Evolutionary conservation across 2,329 filamentous ascomycete species (phyloP), one percentile per base, ranked within the genome.

Genomic region (Fusarium sp.): DNA sequence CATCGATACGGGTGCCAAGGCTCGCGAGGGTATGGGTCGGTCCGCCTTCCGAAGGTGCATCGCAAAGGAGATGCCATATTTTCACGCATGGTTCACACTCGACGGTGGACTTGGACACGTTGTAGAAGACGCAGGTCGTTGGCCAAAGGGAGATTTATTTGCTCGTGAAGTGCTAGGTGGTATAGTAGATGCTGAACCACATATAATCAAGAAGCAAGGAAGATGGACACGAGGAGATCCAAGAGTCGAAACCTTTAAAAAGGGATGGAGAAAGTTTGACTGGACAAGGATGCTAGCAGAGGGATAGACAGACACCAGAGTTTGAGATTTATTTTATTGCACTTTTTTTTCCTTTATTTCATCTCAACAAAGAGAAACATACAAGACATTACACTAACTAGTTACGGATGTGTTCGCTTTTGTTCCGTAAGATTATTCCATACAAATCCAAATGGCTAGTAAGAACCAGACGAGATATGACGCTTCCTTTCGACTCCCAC

Each of bases 61-160:
- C 69, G 94, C 94, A 14, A 98, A 97, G 84, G 96, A 99, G 85
- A 96, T 97, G 93, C 96, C 97, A 0, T 99, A 99, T 81, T 99
- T 99, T 79, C 96, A 99, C 81, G 96, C 92, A 22, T 99, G 96
- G 95, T 98, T 98, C 80, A 90, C 91, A 61, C 85, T 99, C 1
- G 95, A 99, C 79, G 96, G 96, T 3, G 96, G 96, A 0, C 83
- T 99, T 73, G 96, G 94, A 0, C 96, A 99, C 81, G 87, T 99
- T 10, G 93, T 99, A 0, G 96, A 99, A 83, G 94, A 99, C 76
- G 86, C 91, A 31, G 88, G 91, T 57, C 87, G 91, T 59, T 99
- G 96, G 96, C 97, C 97, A 0, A 90, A 89, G 77, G 96, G 96
- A 0, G 96, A 99, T 82, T 81, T 98, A 20, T 99, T 99, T 81